Evolutionary conservation across 768 basidiomycete genomes (phyloP).

Genomic region (Boletus patriciae): DNA sequence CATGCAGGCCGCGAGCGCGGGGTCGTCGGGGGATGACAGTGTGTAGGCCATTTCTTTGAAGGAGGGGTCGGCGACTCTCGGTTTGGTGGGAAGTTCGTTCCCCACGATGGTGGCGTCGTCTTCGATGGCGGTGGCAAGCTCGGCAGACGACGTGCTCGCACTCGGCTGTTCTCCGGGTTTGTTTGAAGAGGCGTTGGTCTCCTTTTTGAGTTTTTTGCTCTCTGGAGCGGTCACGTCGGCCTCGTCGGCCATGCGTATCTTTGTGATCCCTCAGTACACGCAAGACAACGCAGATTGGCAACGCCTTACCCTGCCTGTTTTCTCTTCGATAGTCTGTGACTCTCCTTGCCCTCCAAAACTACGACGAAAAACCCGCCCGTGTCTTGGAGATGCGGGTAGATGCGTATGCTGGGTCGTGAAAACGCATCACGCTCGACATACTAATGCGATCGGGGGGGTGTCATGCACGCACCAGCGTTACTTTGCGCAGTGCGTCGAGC

Average conservation of each 20-base stretch:
- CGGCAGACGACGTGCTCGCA: constrained; percentile 5
- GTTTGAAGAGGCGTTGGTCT: constrained; percentile 17
- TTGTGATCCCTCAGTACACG: constrained; percentile 8
- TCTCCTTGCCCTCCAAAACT: constrained; percentile 60
- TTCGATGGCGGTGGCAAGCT: constrained; percentile 2
- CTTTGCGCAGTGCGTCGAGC: constrained; percentile 74
- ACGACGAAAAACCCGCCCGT: constrained; percentile 99
- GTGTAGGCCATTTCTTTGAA: constrained; percentile 95
- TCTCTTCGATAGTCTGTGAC: neutral
- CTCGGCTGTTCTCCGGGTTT: constrained; percentile 4
- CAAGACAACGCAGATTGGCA: neutral
- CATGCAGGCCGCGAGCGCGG: constrained; percentile 71
- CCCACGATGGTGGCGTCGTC: neutral
- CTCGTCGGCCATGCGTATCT: constrained; percentile 53
- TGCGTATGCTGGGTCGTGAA: constrained; percentile 59
- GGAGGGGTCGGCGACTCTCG: constrained; percentile 31
- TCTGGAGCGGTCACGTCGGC: constrained; percentile 41
- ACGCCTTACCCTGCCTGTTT: constrained; percentile 16
- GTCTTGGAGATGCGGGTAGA: constrained; percentile 95
- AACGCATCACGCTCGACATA: neutral
- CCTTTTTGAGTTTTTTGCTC: constrained; percentile 51
- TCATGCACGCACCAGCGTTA: constrained; percentile 65
- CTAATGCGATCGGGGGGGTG: neutral
- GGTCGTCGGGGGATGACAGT: constrained; percentile 70
- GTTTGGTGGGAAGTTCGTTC: constrained; percentile 6